Conservation (phyloP, 1,284 basidiomycete species). For the Irpex sp. region DNA sequence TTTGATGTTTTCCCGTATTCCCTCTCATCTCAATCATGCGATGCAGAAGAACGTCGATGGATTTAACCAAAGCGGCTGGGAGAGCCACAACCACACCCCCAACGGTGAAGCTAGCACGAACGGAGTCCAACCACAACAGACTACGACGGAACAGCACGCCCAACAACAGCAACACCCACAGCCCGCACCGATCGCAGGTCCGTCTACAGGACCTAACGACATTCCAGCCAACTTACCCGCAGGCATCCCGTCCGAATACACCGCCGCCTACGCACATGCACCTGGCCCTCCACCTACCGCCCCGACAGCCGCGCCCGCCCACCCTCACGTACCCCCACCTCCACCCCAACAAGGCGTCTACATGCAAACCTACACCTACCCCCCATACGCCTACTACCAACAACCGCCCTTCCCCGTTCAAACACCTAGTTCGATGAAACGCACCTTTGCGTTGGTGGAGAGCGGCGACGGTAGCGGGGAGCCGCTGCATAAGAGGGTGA, state of each 20-base stretch:
- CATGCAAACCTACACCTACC: slow-evolving; percentile 24
- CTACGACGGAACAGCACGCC: not conserved
- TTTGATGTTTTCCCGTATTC: not conserved
- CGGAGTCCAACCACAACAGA: not conserved
- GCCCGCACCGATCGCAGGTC: slow-evolving; percentile 7
- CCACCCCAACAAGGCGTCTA: slow-evolving; percentile 15
- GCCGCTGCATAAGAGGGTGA: slow-evolving; percentile 38
- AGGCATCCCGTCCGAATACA: slow-evolving; percentile 8
- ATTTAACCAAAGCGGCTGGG: slow-evolving; percentile 2
- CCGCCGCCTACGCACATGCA: slow-evolving; percentile 10
- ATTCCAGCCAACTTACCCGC: not conserved
- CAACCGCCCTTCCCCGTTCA: slow-evolving; percentile 21
- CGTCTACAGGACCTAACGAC: slow-evolving; percentile 9
- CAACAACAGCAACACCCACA: slow-evolving; percentile 6
- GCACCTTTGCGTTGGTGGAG: slow-evolving; percentile 27
- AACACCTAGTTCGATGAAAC: slow-evolving; percentile 23
- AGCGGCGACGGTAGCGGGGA: slow-evolving; percentile 20
- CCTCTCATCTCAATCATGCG: not conserved
- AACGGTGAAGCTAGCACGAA: not conserved
- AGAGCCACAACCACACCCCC: slow-evolving; percentile 8
- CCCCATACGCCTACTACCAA: slow-evolving; percentile 24
- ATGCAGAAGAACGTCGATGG: not conserved
- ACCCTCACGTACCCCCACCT: not conserved
- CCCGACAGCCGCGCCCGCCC: slow-evolving; percentile 15
- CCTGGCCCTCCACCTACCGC: not conserved